Evolutionary conservation across 2,329 filamentous ascomycete species (phyloP).

Genomic region (Karstenula rhodostoma): DNA sequence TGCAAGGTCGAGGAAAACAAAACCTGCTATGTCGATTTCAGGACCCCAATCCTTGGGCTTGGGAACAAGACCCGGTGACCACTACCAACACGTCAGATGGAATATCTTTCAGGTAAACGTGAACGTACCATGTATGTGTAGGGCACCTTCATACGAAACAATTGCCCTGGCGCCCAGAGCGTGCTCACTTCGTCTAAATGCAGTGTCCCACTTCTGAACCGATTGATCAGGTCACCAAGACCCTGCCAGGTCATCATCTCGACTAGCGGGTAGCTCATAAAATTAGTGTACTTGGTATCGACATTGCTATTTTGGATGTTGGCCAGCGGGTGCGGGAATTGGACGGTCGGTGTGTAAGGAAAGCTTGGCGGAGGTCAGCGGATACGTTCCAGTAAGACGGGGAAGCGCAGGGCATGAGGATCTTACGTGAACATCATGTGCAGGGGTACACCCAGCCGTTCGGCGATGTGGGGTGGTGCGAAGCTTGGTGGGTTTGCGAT

Average conservation of each 20-base stretch:
- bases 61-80: slow-evolving; percentile 69
- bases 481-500: slow-evolving; percentile 83
- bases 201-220: slow-evolving; percentile 74
- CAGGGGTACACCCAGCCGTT: slow-evolving; percentile 76
- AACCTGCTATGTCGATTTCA: slow-evolving; percentile 78
- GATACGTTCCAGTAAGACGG: slow-evolving; percentile 54
- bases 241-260: slow-evolving; percentile 75
- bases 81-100: slow-evolving; percentile 25
- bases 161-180: slow-evolving; percentile 77
- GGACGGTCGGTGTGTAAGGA: slow-evolving; percentile 77
- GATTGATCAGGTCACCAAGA: slow-evolving; percentile 79
- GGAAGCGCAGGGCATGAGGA: slow-evolving; percentile 73
- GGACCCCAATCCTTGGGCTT: slow-evolving; percentile 74
- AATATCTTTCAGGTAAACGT: background rate
- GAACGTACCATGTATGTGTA: slow-evolving; percentile 68
- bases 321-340: slow-evolving; percentile 80
- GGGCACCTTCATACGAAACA: slow-evolving; percentile 77
- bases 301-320: slow-evolving; percentile 77
- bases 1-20: slow-evolving; percentile 77
- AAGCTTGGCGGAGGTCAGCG: slow-evolving; percentile 56
- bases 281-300: slow-evolving; percentile 77
- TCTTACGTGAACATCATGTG: slow-evolving; percentile 90
- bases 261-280: slow-evolving; percentile 80
- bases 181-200: slow-evolving; percentile 77
- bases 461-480: slow-evolving; percentile 77